Evolutionary conservation across 768 basidiomycete species (phyloP).

Genomic region (Multifurca ochricompacta): DNA sequence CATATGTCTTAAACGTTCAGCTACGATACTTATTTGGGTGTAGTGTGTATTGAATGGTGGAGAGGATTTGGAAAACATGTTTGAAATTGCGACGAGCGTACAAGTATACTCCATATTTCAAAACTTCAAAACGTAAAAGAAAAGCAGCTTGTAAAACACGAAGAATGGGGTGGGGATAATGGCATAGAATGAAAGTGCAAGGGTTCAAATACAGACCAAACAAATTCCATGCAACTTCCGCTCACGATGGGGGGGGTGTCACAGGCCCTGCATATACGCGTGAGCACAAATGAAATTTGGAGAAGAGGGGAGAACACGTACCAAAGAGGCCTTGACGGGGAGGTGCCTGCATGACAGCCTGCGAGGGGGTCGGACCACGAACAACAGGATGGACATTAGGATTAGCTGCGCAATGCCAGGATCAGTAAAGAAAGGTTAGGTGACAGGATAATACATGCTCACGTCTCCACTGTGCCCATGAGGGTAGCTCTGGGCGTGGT

Average conservation of each 20-base stretch:
- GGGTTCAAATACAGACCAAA: not conserved
- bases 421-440: not conserved
- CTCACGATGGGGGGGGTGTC: conserved; percentile 27
- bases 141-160: not conserved
- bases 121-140: not conserved
- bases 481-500: conserved; percentile 50
- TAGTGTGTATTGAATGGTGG: not conserved
- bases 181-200: not conserved
- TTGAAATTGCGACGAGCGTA: not conserved
- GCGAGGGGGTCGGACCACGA: conserved; percentile 31
- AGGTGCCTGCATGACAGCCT: conserved; percentile 30
- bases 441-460: conserved; percentile 23
- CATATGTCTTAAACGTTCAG: not conserved
- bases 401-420: conserved; percentile 43
- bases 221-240: not conserved
- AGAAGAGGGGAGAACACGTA: conserved; percentile 25
- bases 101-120: not conserved
- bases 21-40: not conserved
- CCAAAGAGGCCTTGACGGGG: conserved; percentile 63
- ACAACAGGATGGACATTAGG: conserved; percentile 49
- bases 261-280: conserved; percentile 23
- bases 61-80: not conserved
- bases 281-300: not conserved
- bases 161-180: not conserved
- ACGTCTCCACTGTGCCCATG: conserved; percentile 88